A percentile compares a stretch with the other conserved stretches of the same genome.
Evolutionary conservation across 2,329 filamentous ascomycete genomes (phyloP).

Genomic region (Sporothrix curviconia): DNA sequence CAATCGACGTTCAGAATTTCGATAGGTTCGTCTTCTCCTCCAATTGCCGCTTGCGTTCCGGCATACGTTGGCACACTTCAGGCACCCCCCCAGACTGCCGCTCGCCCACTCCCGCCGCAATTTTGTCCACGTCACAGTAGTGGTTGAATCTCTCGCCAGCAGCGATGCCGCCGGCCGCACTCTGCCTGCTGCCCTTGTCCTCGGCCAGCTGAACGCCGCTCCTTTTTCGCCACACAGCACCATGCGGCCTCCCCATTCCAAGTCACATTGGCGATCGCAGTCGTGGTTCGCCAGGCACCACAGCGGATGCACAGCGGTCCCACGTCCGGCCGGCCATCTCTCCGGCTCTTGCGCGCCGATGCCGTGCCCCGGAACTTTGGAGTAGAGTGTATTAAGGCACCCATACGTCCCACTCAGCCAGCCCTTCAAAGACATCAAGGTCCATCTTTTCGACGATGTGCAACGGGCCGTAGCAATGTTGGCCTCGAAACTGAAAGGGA

Average conservation of each 20-base stretch:
- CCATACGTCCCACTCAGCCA: conserved; percentile 64
- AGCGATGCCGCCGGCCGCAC: conserved; percentile 51
- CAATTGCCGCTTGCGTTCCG: conserved; percentile 62
- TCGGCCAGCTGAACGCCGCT: conserved; percentile 41
- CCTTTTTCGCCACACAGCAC: conserved; percentile 57
- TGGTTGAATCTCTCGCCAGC: conserved; percentile 84
- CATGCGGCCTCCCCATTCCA: conserved; percentile 87
- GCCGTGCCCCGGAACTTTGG: conserved; percentile 92
- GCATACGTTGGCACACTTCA: conserved; percentile 85
- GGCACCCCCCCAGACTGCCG: conserved; percentile 78
- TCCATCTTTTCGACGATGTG: conserved; percentile 82
- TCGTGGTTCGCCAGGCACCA: conserved; percentile 97
- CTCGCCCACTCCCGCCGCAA: conserved; percentile 82
- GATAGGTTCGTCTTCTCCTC: too few species aligned
- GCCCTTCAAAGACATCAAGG: conserved; percentile 61
- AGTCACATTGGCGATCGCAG: conserved; percentile 85
- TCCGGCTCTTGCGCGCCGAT: conserved; percentile 69
- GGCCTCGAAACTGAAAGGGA: conserved; percentile 72
- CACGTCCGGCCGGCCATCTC: conserved; percentile 79
- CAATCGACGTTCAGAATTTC: too few species aligned
- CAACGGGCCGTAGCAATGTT: conserved; percentile 68
- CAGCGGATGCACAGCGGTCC: conserved; percentile 87
- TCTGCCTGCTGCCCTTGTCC: conserved; percentile 14
- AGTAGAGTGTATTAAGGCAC: conserved; percentile 85
- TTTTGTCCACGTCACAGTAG: conserved; percentile 77